phyloP scores from a whole-genome alignment of 148 eudicot genomes.

The Nepenthes gracilis region DNA sequence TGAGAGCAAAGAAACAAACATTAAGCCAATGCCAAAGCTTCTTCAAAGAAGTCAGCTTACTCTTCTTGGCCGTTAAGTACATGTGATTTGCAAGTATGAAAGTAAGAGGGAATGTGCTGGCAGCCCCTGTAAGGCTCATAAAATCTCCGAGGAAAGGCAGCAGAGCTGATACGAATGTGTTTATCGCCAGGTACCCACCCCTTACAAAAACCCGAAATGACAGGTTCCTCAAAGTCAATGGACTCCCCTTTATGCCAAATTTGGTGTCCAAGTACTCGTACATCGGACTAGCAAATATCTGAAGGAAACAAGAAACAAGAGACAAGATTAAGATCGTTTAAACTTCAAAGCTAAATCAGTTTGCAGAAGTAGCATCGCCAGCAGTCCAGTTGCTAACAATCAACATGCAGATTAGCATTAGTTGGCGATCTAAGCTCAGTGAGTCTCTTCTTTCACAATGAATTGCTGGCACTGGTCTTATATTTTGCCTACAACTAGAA shows the following conservation, averaged over 20 bases:
- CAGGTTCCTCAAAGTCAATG: background rate
- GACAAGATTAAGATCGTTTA: background rate
- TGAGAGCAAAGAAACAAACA: constrained; percentile 40
- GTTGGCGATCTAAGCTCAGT: too few species aligned
- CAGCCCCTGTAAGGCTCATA: constrained; percentile 2
- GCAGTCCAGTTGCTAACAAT: too few species aligned
- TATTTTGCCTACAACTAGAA: too few species aligned
- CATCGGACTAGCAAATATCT: constrained; percentile 5
- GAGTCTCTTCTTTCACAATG: too few species aligned
- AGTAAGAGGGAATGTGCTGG: constrained; percentile 3
- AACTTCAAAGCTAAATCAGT: background rate
- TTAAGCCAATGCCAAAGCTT: constrained; percentile 86
- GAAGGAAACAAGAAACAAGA: background rate
- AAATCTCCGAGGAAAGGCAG: background rate
- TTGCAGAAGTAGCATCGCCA: too few species aligned
- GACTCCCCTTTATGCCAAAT: background rate
- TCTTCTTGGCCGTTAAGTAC: constrained; percentile 55
- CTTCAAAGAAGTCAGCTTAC: constrained; percentile 30
- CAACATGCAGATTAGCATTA: too few species aligned
- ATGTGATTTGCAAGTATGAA: constrained; percentile 89
- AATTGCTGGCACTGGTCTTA: too few species aligned
- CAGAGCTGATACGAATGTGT: constrained; percentile 2
- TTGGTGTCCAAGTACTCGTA: constrained; percentile 5
- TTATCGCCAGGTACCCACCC: constrained; percentile 9
- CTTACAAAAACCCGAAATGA: constrained; percentile 9